A percentile compares a stretch with the other conserved stretches of the same genome.
Evolutionary conservation across 1,284 basidiomycete genomes (phyloP).

Genomic region (Ustilago trichophora): DNA sequence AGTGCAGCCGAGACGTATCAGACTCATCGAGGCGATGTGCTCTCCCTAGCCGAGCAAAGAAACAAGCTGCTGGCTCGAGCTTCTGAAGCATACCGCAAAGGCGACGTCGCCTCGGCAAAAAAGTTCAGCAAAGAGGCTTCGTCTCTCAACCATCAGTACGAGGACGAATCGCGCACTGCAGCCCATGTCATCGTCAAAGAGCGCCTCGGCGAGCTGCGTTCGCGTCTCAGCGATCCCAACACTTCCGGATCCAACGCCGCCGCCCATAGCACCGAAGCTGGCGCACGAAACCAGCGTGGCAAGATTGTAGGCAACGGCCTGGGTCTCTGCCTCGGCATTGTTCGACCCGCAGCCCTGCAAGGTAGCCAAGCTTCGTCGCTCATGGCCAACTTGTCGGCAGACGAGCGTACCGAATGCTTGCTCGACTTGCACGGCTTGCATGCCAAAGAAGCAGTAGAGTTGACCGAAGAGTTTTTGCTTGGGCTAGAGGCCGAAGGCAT

Average conservation of each 20-base stretch:
- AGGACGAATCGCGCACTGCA: slow-evolving; percentile 83
- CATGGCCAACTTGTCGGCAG: slow-evolving; percentile 71
- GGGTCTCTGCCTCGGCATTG: slow-evolving; percentile 60
- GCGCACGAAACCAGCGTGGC: slow-evolving; percentile 79
- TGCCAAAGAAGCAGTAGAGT: slow-evolving; percentile 87
- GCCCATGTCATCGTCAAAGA: slow-evolving; percentile 81
- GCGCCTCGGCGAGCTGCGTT: slow-evolving; percentile 75
- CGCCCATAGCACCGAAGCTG: slow-evolving; percentile 78
- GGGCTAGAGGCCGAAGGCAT: slow-evolving; percentile 83
- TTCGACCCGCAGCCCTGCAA: slow-evolving; percentile 29
- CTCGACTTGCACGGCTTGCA: slow-evolving; percentile 72
- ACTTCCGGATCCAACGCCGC: slow-evolving; percentile 67
- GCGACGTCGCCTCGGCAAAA: slow-evolving; percentile 93
- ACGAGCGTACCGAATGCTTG: slow-evolving; percentile 74
- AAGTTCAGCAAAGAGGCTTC: slow-evolving; percentile 91
- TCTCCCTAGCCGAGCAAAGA: slow-evolving; percentile 88
- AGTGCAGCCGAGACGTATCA: slow-evolving; percentile 83
- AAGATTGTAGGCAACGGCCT: slow-evolving; percentile 81
- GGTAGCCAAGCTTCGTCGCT: slow-evolving; percentile 39
- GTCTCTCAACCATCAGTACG: slow-evolving; percentile 88
- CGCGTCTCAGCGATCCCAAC: slow-evolving; percentile 71
- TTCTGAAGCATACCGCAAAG: slow-evolving; percentile 91
- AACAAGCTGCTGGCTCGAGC: slow-evolving; percentile 95
- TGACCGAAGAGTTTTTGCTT: slow-evolving; percentile 85
- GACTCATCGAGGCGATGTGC: slow-evolving; percentile 81